Conservation (phyloP, 805 yeast species). For the Wilhelminamyces savonicus region DNA sequence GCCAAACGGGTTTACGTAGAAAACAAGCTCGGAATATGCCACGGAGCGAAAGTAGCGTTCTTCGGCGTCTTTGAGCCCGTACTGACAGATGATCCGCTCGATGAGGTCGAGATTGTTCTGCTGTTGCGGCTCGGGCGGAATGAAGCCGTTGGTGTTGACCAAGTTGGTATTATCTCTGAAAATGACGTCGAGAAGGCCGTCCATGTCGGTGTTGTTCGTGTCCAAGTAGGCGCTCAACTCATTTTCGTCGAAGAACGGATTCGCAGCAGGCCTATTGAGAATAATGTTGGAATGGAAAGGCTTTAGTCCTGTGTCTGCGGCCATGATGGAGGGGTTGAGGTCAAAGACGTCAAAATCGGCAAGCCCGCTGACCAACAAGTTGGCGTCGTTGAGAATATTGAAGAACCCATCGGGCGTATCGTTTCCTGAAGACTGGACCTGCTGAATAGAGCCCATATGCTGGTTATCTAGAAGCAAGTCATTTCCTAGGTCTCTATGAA, state of each 20-base stretch:
- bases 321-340: too few relatives aligned
- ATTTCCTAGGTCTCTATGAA: too few relatives aligned
- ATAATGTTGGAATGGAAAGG: constrained; percentile 12
- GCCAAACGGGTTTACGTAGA: background rate
- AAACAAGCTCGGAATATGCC: background rate
- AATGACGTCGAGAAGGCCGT: background rate
- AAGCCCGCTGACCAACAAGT: constrained; percentile 9
- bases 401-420: too few relatives aligned
- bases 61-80: background rate
- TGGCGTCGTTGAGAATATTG: constrained; percentile 13
- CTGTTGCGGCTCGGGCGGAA: background rate
- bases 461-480: too few relatives aligned
- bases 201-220: background rate
- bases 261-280: constrained; percentile 9
- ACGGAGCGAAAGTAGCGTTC: background rate
- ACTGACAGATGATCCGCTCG: background rate
- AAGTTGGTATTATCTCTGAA: background rate
- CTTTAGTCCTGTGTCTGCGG: constrained; percentile 3
- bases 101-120: background rate
- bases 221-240: constrained; percentile 10
- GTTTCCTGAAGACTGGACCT: too few relatives aligned
- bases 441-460: too few relatives aligned
- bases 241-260: constrained; percentile 8
- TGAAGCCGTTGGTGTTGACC: background rate
- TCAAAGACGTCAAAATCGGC: constrained; percentile 10